A percentile compares a stretch with the other conserved stretches of the same genome.
phyloP scores from a whole-genome alignment of 169 alveolate genomes.

The Miamiensis avidus region DNA sequence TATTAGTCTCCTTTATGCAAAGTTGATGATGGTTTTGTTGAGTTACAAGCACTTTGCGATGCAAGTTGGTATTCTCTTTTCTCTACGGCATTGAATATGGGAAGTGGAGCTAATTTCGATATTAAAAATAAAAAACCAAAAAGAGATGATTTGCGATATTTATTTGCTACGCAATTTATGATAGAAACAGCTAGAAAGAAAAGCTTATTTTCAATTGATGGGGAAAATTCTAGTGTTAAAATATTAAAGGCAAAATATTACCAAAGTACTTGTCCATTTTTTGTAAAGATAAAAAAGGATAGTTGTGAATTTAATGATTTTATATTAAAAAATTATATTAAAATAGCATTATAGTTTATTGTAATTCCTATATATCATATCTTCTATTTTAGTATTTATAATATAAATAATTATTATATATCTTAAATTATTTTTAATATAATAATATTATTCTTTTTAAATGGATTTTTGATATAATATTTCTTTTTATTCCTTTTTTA shows the following conservation, averaged over 20 bases:
- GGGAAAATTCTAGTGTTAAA: not conserved
- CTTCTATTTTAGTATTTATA: too few species aligned
- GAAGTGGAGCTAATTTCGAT: not conserved
- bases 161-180: not conserved
- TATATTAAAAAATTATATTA: too few species aligned
- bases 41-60: too few species aligned
- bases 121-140: not conserved
- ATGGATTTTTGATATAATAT: too few species aligned
- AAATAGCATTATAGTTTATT: too few species aligned
- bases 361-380: too few species aligned
- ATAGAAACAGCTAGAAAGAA: not conserved
- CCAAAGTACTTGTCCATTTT: not conserved
- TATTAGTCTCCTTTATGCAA: not conserved
- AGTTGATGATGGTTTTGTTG: not conserved
- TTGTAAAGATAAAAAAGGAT: too few species aligned
- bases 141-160: not conserved
- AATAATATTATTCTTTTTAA: too few species aligned
- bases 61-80: not conserved
- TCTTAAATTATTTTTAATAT: too few species aligned
- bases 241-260: not conserved
- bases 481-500: too few species aligned
- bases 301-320: too few species aligned
- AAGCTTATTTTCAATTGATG: not conserved
- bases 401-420: too few species aligned
- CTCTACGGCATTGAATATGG: not conserved